Evolutionary conservation across 805 yeast species (phyloP).

Genomic region (Candida ortonii): DNA sequence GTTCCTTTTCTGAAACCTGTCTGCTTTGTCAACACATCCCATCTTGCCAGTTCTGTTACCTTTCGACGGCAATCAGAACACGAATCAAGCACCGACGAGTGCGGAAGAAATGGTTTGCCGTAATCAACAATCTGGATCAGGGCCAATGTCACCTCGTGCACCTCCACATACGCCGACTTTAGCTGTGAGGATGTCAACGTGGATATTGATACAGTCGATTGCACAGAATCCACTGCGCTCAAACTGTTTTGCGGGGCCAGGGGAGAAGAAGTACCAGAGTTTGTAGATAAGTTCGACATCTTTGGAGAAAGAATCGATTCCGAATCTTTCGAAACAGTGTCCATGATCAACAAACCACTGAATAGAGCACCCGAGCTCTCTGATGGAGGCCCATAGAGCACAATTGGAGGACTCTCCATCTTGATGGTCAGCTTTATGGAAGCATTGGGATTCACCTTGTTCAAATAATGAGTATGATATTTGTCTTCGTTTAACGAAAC

Average conservation of each 20-base stretch:
- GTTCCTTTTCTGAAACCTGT: conserved; percentile 58
- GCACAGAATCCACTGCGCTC: conserved; percentile 10
- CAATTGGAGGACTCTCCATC: conserved; percentile 89
- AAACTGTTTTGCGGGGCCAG: background rate
- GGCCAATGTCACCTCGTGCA: conserved; percentile 59
- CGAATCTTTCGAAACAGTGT: conserved; percentile 35
- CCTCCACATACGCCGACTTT: conserved; percentile 41
- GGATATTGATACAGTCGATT: conserved; percentile 26
- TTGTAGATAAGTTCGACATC: conserved; percentile 3
- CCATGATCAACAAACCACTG: conserved; percentile 71
- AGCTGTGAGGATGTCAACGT: conserved; percentile 20
- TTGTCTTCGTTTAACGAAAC: too few species aligned
- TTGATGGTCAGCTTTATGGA: conserved; percentile 47
- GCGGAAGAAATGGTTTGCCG: conserved; percentile 64
- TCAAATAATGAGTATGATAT: conserved; percentile 28
- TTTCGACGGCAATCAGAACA: conserved; percentile 61
- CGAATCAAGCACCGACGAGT: conserved; percentile 42
- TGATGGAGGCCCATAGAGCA: conserved; percentile 72
- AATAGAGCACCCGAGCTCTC: conserved; percentile 85
- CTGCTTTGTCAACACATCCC: conserved; percentile 75
- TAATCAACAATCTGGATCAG: conserved; percentile 70
- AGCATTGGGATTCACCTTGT: conserved; percentile 23
- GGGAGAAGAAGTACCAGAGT: background rate
- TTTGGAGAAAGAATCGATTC: conserved; percentile 1
- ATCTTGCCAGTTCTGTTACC: conserved; percentile 66